Evolutionary conservation across 1,284 basidiomycete species (phyloP).

Genomic region (Fomitopsis palustris): DNA sequence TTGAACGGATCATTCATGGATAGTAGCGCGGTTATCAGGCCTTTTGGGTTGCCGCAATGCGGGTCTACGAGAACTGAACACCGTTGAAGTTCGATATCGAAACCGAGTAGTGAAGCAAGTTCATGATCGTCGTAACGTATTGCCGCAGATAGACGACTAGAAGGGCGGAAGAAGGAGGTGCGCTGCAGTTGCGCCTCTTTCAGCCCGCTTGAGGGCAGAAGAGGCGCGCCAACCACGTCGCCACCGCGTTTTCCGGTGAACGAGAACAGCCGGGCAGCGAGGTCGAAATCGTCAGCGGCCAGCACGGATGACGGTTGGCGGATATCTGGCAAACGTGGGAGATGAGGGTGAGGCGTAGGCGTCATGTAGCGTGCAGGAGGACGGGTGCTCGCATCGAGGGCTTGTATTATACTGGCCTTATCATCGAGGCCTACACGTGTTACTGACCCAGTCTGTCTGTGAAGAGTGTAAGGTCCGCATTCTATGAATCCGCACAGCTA

Average conservation of each 20-base stretch:
- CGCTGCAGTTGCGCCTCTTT: not conserved
- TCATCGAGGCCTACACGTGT: not conserved
- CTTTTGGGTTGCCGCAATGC: not conserved
- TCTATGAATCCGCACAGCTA: not conserved
- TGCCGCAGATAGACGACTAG: not conserved
- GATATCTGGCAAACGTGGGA: not conserved
- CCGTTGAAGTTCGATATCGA: not conserved
- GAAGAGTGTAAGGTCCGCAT: not conserved
- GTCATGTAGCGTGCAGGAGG: slow-evolving; percentile 1
- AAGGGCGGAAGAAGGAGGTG: not conserved
- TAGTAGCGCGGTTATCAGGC: not conserved
- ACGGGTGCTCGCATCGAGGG: not conserved
- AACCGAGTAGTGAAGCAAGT: not conserved
- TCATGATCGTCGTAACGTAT: not conserved
- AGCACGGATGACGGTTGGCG: not conserved
- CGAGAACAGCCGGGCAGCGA: not conserved
- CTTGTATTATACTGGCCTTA: slow-evolving; percentile 1
- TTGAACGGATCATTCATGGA: not conserved
- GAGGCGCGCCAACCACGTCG: not conserved
- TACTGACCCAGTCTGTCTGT: not conserved
- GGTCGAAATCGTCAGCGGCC: not conserved
- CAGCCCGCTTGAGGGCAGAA: not conserved
- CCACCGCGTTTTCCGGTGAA: not conserved
- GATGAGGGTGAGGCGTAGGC: not conserved
- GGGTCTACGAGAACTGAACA: not conserved